These are phyloP conservation scores for Neoarthrinium moseri DNA, from an alignment of 2,329 filamentous ascomycete species.

Conservation along the genomic window DNA sequence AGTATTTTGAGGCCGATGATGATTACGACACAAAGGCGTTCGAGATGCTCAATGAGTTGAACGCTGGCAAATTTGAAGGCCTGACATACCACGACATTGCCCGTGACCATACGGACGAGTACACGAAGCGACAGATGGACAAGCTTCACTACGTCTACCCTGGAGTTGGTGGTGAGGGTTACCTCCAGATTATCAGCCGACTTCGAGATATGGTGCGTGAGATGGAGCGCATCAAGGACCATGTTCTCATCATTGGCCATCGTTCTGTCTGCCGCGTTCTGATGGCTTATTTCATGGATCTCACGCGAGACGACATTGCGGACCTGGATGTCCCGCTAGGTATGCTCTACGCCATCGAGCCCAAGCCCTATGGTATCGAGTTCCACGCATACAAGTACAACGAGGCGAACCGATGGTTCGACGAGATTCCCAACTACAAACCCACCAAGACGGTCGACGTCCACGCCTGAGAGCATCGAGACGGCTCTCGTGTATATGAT, in stretches of 20 bases:
- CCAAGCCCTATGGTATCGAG: conserved; percentile 95
- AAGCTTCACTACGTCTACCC: conserved; percentile 97
- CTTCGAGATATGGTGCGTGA: conserved; percentile 94
- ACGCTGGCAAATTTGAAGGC: conserved; percentile 89
- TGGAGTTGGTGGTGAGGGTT: conserved; percentile 91
- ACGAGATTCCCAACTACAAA: conserved; percentile 81
- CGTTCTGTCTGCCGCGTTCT: conserved; percentile 89
- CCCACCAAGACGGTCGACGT: conserved; percentile 35
- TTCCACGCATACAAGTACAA: conserved; percentile 96
- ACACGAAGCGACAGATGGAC: conserved; percentile 72
- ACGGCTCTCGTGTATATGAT: not conserved
- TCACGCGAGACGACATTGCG: conserved; percentile 87
- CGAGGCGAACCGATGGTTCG: conserved; percentile 73
- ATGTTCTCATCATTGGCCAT: conserved; percentile 88
- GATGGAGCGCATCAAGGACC: conserved; percentile 94
- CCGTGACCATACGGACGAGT: conserved; percentile 76
- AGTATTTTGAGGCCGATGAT: conserved; percentile 86
- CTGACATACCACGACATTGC: conserved; percentile 92
- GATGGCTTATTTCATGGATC: conserved; percentile 93
- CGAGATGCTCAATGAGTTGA: conserved; percentile 96
- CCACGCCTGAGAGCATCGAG: conserved; percentile 1
- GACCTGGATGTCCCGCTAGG: conserved; percentile 92
- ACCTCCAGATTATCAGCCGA: conserved; percentile 94
- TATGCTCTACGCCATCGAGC: conserved; percentile 91
- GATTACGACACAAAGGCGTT: conserved; percentile 96